Conservation (phyloP, 2,329 filamentous ascomycete species). For the Bipolaris bicolor region DNA sequence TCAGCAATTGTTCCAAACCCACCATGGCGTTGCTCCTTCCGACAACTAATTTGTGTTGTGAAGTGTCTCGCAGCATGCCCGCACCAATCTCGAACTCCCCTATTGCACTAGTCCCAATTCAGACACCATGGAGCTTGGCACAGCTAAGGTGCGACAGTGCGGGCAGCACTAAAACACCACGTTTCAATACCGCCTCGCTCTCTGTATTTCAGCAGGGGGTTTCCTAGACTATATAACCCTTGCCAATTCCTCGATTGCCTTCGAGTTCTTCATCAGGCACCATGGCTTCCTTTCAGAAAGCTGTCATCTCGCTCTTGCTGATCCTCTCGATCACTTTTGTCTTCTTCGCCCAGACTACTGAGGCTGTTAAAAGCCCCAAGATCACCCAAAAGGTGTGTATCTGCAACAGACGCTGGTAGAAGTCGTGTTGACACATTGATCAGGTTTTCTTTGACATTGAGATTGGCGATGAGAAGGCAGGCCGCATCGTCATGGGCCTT, state of each 20-base stretch:
- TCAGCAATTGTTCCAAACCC: slow-evolving; percentile 9
- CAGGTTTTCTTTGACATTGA: slow-evolving; percentile 82
- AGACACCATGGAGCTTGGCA: slow-evolving; percentile 7
- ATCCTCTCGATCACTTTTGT: slow-evolving; percentile 68
- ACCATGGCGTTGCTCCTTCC: slow-evolving; percentile 35
- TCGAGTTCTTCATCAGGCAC: slow-evolving; percentile 42
- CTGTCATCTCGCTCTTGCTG: slow-evolving; percentile 74
- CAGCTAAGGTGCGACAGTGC: slow-evolving; percentile 20
- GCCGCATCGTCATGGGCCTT: slow-evolving; percentile 79
- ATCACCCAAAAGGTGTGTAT: slow-evolving; percentile 81
- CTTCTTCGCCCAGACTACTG: slow-evolving; percentile 44
- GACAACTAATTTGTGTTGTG: slow-evolving; percentile 26
- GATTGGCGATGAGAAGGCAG: slow-evolving; percentile 75
- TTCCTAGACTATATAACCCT: slow-evolving; percentile 35
- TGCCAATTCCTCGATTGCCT: slow-evolving; percentile 23
- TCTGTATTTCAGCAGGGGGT: slow-evolving; percentile 21
- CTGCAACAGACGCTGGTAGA: not conserved
- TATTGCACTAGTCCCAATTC: slow-evolving; percentile 10
- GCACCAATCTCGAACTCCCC: slow-evolving; percentile 13
- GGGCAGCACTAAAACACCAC: slow-evolving; percentile 36
- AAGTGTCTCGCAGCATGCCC: slow-evolving; percentile 16
- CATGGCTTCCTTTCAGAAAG: slow-evolving; percentile 77
- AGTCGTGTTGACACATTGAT: slow-evolving; percentile 1
- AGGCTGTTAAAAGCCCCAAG: slow-evolving; percentile 74
- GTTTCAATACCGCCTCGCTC: slow-evolving; percentile 36